phyloP scores from a whole-genome alignment of 2,329 filamentous ascomycete species.

The Aplosporella prunicola region DNA sequence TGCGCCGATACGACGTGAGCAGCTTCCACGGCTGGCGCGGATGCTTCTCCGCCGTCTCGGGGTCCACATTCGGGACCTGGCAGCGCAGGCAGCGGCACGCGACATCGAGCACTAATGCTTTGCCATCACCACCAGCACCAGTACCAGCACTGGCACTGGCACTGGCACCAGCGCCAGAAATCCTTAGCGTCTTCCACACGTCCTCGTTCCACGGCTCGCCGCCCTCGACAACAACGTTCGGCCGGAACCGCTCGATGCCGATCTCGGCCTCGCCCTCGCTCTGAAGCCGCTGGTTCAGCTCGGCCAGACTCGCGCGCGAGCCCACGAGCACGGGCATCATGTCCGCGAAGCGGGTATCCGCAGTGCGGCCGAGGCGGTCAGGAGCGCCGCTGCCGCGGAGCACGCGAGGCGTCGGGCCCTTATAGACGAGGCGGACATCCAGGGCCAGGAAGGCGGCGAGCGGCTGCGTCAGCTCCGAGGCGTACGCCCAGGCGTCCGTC shows the following conservation, averaged over 20 bases:
- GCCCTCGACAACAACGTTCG: slow-evolving; percentile 53
- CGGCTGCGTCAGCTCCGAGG: slow-evolving; percentile 39
- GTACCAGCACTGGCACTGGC: no score
- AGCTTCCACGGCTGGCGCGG: slow-evolving; percentile 52
- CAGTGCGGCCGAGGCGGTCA: slow-evolving; percentile 43
- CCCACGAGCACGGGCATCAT: slow-evolving; percentile 49
- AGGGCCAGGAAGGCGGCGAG: slow-evolving; percentile 49
- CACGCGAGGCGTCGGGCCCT: slow-evolving; percentile 48
- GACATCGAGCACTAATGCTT: slow-evolving; percentile 43
- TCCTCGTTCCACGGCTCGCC: slow-evolving; percentile 52
- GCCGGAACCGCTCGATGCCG: slow-evolving; percentile 53
- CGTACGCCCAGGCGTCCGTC: slow-evolving; percentile 50
- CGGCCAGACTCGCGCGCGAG: slow-evolving; percentile 45
- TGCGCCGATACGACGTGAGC: slow-evolving; percentile 50
- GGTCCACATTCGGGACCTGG: slow-evolving; percentile 56
- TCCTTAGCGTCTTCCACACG: slow-evolving; percentile 50
- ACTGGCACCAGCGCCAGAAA: slow-evolving; percentile 26
- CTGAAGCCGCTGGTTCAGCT: slow-evolving; percentile 47
- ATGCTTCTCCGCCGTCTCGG: slow-evolving; percentile 51
- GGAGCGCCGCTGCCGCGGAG: slow-evolving; percentile 48
- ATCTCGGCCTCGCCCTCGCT: slow-evolving; percentile 37
- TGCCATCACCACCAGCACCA: slow-evolving; percentile 6
- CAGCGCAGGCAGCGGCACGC: slow-evolving; percentile 51
- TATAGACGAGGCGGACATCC: slow-evolving; percentile 50
- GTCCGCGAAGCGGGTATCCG: slow-evolving; percentile 51